phyloP scores from a whole-genome alignment of 495 filamentous ascomycete species.

The Trichoderma erinaceum region DNA sequence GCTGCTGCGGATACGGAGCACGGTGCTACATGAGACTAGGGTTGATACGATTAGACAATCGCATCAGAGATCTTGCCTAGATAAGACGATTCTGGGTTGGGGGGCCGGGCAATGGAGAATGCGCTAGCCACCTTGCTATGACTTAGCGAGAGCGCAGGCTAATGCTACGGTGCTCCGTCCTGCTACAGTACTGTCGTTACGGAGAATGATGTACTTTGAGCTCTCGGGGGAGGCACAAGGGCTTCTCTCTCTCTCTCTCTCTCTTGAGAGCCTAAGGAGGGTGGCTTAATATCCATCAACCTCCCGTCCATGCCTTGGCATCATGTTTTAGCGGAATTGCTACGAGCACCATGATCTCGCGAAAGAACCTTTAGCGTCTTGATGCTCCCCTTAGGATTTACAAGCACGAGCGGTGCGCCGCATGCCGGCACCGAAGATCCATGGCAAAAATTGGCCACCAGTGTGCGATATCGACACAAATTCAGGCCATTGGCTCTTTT shows the following conservation, averaged over 20 bases:
- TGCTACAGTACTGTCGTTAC: background rate
- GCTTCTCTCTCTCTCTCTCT: background rate
- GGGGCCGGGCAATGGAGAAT: conserved; percentile 7
- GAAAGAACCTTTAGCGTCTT: background rate
- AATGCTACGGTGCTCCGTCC: background rate
- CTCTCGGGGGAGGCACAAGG: conserved; percentile 3
- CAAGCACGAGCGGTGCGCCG: background rate
- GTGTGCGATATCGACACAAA: background rate
- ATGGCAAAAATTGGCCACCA: background rate
- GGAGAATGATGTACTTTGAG: background rate
- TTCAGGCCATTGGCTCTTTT: conserved; percentile 3
- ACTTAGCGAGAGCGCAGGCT: conserved; percentile 7
- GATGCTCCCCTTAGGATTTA: background rate
- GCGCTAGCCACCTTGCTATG: conserved; percentile 8
- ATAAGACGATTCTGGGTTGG: conserved; percentile 14
- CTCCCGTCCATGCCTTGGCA: background rate
- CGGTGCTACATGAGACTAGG: conserved; percentile 5
- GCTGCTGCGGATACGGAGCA: background rate
- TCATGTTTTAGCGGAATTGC: background rate
- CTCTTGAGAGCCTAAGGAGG: background rate
- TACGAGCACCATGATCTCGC: background rate
- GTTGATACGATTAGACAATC: conserved; percentile 14
- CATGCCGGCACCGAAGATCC: background rate
- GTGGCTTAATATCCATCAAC: background rate
- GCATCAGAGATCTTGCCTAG: conserved; percentile 14